These are phyloP conservation scores for Talaromyces sp. DNA, from an alignment of 2,329 filamentous ascomycete species.

Conservation along the genomic window DNA sequence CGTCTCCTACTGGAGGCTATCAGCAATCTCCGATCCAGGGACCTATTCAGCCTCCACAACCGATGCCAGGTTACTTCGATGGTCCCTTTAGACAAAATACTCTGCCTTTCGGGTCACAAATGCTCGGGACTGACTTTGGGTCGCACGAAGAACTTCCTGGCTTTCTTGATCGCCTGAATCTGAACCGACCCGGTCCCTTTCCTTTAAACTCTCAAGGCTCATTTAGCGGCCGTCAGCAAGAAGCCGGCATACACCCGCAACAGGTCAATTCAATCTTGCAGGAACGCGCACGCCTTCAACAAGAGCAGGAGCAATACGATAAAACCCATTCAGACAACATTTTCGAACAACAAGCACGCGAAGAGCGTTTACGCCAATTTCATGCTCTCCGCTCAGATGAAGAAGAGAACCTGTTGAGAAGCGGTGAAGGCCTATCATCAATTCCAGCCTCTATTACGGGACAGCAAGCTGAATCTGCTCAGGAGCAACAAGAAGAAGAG, in stretches of 20 bases:
- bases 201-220: slow-evolving; percentile 49
- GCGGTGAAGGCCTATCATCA: slow-evolving; percentile 40
- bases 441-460: slow-evolving; percentile 40
- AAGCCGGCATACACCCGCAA: slow-evolving; percentile 50
- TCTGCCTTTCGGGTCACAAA: slow-evolving; percentile 36
- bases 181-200: slow-evolving; percentile 51
- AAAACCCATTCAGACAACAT: slow-evolving; percentile 42
- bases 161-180: slow-evolving; percentile 63
- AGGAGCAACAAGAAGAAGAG: slow-evolving; percentile 1
- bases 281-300: slow-evolving; percentile 58
- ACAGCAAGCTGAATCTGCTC: slow-evolving; percentile 17
- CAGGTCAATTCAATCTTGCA: slow-evolving; percentile 60
- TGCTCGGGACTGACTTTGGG: slow-evolving; percentile 48
- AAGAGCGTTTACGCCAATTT: slow-evolving; percentile 78
- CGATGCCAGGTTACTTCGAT: slow-evolving; percentile 70
- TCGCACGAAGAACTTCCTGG: slow-evolving; percentile 69
- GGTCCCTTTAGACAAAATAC: slow-evolving; percentile 43
- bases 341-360: slow-evolving; percentile 51
- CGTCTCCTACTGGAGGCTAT: slow-evolving; percentile 70
- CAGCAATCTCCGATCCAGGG: slow-evolving; percentile 60
- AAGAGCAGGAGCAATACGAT: slow-evolving; percentile 59
- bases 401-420: slow-evolving; percentile 48
- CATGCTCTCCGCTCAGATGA: slow-evolving; percentile 72
- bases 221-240: slow-evolving; percentile 45
- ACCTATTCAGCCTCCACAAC: slow-evolving; percentile 55